phyloP scores from a whole-genome alignment of 2,329 filamentous ascomycete genomes.

The Pseudopyricularia cyperi region DNA sequence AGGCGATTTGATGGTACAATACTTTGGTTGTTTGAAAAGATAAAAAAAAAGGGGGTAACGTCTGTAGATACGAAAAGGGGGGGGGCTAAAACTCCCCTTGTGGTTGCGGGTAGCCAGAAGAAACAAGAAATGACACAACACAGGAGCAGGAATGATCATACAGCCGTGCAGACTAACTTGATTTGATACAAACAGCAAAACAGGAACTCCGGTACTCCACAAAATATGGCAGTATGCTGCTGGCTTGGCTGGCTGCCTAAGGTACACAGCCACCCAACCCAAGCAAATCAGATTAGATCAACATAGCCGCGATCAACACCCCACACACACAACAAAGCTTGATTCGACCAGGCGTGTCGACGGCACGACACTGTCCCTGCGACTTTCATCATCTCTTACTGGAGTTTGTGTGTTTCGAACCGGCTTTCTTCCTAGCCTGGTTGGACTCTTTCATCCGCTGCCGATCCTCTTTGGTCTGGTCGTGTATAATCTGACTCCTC shows the following conservation, averaged over 20 bases:
- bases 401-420: too few species aligned
- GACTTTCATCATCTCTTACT: slow-evolving; percentile 1
- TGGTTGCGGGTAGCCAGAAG: background rate
- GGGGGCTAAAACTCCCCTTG: too few species aligned
- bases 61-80: too few species aligned
- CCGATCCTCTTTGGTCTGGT: slow-evolving; percentile 3
- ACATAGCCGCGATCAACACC: background rate
- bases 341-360: too few species aligned
- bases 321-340: background rate
- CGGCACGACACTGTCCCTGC: background rate
- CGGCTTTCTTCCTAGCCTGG: background rate
- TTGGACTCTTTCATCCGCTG: background rate
- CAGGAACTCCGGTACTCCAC: background rate
- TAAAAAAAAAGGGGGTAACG: background rate
- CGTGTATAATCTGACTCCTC: background rate
- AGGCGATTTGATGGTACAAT: background rate
- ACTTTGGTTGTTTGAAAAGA: background rate
- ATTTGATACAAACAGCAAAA: background rate
- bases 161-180: background rate
- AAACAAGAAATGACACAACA: background rate
- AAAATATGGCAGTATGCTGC: too few species aligned
- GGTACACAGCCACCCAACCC: too few species aligned
- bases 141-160: background rate
- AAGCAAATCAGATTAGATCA: too few species aligned
- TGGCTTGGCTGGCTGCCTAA: too few species aligned